Evolutionary conservation across 208 protist species (phyloP).

Genomic region (Crithidia acanthocephali): DNA sequence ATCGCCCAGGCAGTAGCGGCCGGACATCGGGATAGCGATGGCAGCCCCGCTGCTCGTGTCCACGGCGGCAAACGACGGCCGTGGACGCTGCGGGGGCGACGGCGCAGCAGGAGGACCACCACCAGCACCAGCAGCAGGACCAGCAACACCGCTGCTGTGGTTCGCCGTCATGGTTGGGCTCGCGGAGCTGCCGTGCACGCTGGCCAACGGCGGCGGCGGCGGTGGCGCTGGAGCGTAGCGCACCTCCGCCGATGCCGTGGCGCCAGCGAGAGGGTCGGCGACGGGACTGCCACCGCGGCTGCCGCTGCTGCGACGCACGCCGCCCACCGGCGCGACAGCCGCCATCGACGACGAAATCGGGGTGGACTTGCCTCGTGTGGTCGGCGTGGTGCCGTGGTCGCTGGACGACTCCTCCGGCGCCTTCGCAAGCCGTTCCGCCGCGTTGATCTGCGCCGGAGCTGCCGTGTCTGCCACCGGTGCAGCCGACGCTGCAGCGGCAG

Average conservation of each 20-base stretch:
- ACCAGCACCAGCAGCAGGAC: neutral
- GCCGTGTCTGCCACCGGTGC: too few species aligned
- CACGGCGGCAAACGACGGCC: neutral
- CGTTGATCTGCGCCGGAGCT: neutral
- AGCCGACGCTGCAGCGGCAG: too few species aligned
- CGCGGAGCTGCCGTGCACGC: neutral
- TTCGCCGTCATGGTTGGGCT: too few species aligned
- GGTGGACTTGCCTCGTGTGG: neutral
- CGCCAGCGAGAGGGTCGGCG: neutral
- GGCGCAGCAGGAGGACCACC: neutral
- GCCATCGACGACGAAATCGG: constrained; percentile 11
- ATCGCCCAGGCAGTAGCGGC: neutral
- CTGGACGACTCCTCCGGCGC: neutral
- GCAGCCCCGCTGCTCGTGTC: neutral
- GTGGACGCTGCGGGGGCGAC: neutral
- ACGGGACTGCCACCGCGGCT: neutral
- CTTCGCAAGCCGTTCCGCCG: too few species aligned
- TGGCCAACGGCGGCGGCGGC: neutral
- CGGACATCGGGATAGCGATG: neutral
- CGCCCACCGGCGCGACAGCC: neutral
- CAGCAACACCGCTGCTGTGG: too few species aligned
- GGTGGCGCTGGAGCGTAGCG: neutral
- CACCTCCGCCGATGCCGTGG: neutral
- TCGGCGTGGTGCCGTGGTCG: neutral
- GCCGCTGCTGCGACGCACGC: neutral